phyloP scores from a whole-genome alignment of 208 protist genomes.

The Acanthamoeba sp. region DNA sequence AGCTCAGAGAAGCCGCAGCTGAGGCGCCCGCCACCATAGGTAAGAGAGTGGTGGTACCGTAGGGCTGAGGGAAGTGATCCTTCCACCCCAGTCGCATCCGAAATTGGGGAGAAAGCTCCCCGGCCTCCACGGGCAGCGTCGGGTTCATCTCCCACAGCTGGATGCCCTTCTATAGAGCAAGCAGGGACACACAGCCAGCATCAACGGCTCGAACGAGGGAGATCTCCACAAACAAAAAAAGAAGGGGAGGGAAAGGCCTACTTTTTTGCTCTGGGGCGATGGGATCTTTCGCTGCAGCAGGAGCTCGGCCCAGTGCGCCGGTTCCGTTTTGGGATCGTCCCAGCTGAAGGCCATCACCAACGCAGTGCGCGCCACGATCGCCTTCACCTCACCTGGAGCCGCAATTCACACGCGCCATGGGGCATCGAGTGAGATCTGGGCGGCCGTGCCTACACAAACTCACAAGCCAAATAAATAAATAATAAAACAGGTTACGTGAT shows the following conservation, averaged over 20 bases:
- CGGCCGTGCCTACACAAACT: background rate
- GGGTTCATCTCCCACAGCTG: conserved; percentile 36
- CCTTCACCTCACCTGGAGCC: background rate
- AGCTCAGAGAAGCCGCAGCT: too few species aligned
- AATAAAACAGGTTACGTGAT: too few species aligned
- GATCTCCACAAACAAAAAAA: too few species aligned
- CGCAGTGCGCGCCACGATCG: conserved; percentile 8
- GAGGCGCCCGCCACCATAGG: too few species aligned
- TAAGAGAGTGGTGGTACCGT: too few species aligned
- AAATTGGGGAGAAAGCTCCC: conserved; percentile 57
- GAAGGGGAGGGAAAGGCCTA: background rate
- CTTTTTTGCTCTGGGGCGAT: background rate
- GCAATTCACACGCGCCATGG: background rate
- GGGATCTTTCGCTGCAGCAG: conserved; percentile 38
- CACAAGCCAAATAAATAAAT: too few species aligned
- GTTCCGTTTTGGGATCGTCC: conserved; percentile 65
- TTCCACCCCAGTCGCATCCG: conserved; percentile 25
- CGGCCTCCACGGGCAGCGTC: conserved; percentile 38
- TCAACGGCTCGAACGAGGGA: too few species aligned
- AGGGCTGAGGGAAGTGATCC: background rate
- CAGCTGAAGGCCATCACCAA: conserved; percentile 60
- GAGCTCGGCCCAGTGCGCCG: conserved; percentile 28
- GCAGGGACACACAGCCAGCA: too few species aligned
- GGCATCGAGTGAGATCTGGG: background rate
- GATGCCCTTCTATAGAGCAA: background rate